These are phyloP conservation scores for Annulohypoxylon stygium DNA, from an alignment of 495 filamentous ascomycete species.

Conservation along the genomic window DNA sequence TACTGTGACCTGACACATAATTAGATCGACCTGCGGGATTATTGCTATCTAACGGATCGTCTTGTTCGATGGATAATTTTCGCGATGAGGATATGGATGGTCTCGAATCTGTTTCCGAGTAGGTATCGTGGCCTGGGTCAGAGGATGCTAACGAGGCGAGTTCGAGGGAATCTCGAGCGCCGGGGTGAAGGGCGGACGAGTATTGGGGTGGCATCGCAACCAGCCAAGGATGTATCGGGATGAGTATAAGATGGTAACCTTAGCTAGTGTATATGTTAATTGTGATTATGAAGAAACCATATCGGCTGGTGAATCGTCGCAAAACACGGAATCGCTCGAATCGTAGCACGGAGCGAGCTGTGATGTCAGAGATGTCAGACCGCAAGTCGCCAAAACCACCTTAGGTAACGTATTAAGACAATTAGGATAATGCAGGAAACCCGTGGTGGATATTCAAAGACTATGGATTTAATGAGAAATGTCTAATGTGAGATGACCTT, in stretches of 20 bases:
- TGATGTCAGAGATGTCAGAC: constrained; percentile 35
- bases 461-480: constrained; percentile 13
- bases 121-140: constrained; percentile 67
- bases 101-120: constrained; percentile 77
- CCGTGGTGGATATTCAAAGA: constrained; percentile 28
- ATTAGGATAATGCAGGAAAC: constrained; percentile 7
- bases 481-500: background rate
- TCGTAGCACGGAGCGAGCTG: constrained; percentile 17
- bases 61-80: constrained; percentile 86
- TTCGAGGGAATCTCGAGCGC: constrained; percentile 91
- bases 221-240: constrained; percentile 29
- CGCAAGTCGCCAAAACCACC: constrained; percentile 18
- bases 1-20: constrained; percentile 64
- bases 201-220: constrained; percentile 61
- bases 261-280: constrained; percentile 33
- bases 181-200: constrained; percentile 59
- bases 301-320: constrained; percentile 34
- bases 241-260: constrained; percentile 16
- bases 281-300: constrained; percentile 34
- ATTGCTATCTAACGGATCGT: constrained; percentile 78
- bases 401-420: constrained; percentile 12
- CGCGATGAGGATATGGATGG: constrained; percentile 92
- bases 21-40: constrained; percentile 64
- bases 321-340: constrained; percentile 7
- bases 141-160: constrained; percentile 94